Percentiles rank a stretch among this genome's conserved stretches.
Conservation (phyloP, 495 filamentous ascomycete species). For the Achaetomiella virescens region DNA sequence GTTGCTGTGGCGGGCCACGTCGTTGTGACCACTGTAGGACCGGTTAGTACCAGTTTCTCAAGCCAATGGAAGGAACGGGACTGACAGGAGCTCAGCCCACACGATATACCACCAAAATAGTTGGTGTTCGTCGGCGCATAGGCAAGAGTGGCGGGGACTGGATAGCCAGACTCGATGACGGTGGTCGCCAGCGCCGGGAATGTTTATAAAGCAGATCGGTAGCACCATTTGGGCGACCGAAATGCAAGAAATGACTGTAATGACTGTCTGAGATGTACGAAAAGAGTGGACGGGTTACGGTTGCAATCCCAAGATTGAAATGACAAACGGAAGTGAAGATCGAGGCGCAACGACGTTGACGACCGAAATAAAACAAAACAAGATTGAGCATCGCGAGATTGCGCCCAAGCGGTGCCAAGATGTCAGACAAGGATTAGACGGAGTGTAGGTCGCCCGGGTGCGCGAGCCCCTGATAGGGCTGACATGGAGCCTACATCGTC, state of each 20-base stretch:
- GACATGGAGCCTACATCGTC: neutral
- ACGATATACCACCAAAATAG: slow-evolving; percentile 6
- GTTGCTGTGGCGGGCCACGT: neutral
- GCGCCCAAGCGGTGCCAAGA: neutral
- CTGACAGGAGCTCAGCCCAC: neutral
- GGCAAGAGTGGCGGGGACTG: neutral
- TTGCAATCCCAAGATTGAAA: neutral
- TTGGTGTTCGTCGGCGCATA: slow-evolving; percentile 11
- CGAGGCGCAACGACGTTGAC: neutral
- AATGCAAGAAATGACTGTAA: neutral
- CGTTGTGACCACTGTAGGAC: no score
- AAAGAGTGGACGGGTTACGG: slow-evolving; percentile 10
- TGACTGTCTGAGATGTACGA: neutral
- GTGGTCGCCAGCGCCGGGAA: slow-evolving; percentile 2
- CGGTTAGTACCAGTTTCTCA: no score
- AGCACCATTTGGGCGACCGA: slow-evolving; percentile 3
- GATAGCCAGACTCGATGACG: neutral
- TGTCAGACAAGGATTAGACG: slow-evolving; percentile 7
- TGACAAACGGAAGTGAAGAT: neutral
- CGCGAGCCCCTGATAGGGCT: slow-evolving; percentile 2
- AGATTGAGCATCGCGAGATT: slow-evolving; percentile 3
- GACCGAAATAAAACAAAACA: neutral
- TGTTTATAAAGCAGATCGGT: neutral
- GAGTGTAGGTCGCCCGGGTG: neutral
- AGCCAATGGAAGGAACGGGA: neutral